Conservation (phyloP, 352 stramenopile genomes). For the Phytophthora palmivora region DNA sequence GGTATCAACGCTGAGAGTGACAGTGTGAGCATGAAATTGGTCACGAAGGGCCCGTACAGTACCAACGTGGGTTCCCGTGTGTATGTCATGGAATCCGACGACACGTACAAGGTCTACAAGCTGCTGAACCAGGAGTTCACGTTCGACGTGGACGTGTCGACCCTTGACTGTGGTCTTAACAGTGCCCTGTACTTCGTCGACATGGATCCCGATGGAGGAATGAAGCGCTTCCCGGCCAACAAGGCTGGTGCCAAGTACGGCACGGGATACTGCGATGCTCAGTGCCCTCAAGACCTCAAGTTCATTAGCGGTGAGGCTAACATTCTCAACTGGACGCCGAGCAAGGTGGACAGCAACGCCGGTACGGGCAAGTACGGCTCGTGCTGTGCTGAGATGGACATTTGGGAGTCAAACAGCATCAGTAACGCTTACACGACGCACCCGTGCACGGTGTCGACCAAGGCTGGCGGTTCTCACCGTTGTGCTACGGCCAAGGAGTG, state of each 20-base stretch:
- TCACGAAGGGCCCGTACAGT: constrained; percentile 55
- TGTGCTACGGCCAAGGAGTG: constrained; percentile 20
- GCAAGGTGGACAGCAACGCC: constrained; percentile 40
- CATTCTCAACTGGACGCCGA: constrained; percentile 48
- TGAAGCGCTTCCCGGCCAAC: constrained; percentile 18
- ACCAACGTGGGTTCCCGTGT: constrained; percentile 61
- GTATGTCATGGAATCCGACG: constrained; percentile 48
- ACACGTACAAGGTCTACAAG: constrained; percentile 54
- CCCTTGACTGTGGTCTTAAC: constrained; percentile 58
- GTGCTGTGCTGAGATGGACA: constrained; percentile 69
- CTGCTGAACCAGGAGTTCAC: constrained; percentile 72
- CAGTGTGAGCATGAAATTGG: constrained; percentile 49
- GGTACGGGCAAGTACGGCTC: constrained; percentile 49
- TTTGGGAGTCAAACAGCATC: constrained; percentile 64
- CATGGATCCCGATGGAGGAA: constrained; percentile 62
- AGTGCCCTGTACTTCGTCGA: constrained; percentile 71
- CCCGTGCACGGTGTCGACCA: constrained; percentile 36
- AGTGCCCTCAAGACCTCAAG: constrained; percentile 63
- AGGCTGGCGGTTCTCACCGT: constrained; percentile 30
- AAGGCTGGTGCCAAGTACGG: constrained; percentile 31
- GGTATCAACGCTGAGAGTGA: constrained; percentile 37
- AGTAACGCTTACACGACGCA: constrained; percentile 52
- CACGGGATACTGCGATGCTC: constrained; percentile 54
- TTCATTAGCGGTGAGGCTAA: constrained; percentile 75
- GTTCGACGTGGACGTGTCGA: constrained; percentile 69